Percentiles rank a stretch among this genome's conserved stretches.
These are phyloP conservation scores for Geranium brycei DNA, from an alignment of 345 rosid genomes.

Conservation along the genomic window DNA sequence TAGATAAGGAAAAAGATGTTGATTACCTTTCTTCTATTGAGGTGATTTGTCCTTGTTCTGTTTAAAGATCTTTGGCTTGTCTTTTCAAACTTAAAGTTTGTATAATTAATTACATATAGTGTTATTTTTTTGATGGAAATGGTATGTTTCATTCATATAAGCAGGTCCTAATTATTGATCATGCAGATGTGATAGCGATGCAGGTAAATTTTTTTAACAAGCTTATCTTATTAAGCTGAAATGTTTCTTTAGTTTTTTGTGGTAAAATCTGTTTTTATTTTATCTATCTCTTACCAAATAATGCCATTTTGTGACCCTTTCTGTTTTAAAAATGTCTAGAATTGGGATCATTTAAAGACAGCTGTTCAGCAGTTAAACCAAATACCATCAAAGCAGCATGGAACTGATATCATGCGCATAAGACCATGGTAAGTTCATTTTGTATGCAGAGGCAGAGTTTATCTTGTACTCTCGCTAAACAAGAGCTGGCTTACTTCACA, in stretches of 20 bases:
- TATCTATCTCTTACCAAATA: background rate
- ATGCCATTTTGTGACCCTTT: background rate
- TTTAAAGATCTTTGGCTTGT: background rate
- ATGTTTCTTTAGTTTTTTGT: background rate
- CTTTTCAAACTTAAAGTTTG: background rate
- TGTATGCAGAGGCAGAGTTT: background rate
- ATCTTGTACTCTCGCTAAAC: background rate
- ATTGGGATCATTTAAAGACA: conserved; percentile 55
- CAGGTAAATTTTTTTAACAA: conserved; percentile 35
- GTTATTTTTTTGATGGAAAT: background rate
- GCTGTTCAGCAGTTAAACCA: conserved; percentile 54
- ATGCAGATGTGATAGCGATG: conserved; percentile 84
- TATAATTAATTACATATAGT: background rate
- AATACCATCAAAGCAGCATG: conserved; percentile 67
- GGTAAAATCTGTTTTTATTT: background rate
- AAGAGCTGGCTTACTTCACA: background rate
- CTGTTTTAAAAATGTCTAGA: conserved; percentile 33
- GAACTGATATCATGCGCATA: conserved; percentile 82
- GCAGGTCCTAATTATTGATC: conserved; percentile 85
- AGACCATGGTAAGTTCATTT: conserved; percentile 47
- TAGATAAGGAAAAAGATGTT: conserved; percentile 54
- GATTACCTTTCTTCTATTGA: conserved; percentile 92
- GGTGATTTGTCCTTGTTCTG: conserved; percentile 28
- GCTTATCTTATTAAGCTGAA: background rate
- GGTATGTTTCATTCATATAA: conserved; percentile 7